phyloP scores from a whole-genome alignment of 805 yeast species.

The Sugiyamaella boreocaroliniensis region DNA sequence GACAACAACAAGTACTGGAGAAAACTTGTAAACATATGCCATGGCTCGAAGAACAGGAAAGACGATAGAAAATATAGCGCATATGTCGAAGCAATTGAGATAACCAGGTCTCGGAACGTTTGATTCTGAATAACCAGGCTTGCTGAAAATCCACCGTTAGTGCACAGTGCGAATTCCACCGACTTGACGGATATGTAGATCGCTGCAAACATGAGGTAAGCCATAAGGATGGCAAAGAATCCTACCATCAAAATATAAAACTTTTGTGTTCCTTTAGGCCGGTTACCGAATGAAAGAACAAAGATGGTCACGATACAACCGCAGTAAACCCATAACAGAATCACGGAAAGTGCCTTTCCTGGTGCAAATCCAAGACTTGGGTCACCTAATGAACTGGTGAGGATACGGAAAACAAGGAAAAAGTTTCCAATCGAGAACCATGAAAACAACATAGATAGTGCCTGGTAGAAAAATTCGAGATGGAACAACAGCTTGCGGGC shows the following conservation, averaged over 20 bases:
- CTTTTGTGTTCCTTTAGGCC: slow-evolving; percentile 81
- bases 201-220: slow-evolving; percentile 82
- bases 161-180: slow-evolving; percentile 47
- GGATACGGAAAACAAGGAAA: slow-evolving; percentile 80
- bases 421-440: slow-evolving; percentile 93
- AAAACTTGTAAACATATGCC: slow-evolving; percentile 87
- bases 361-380: slow-evolving; percentile 55
- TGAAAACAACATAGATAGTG: slow-evolving; percentile 66
- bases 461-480: slow-evolving; percentile 73
- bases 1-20: slow-evolving; percentile 74
- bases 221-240: slow-evolving; percentile 84
- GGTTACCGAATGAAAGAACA: slow-evolving; percentile 85
- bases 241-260: slow-evolving; percentile 69
- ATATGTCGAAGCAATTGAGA: slow-evolving; percentile 83
- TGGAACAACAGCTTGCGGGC: slow-evolving; percentile 65
- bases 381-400: slow-evolving; percentile 71
- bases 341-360: slow-evolving; percentile 70
- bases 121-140: slow-evolving; percentile 51
- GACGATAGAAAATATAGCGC: slow-evolving; percentile 74
- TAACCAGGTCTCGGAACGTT: slow-evolving; percentile 76
- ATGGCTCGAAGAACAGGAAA: slow-evolving; percentile 77
- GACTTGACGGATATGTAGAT: slow-evolving; percentile 72
- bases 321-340: slow-evolving; percentile 79
- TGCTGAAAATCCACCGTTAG: slow-evolving; percentile 36
- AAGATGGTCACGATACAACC: slow-evolving; percentile 78